phyloP scores from a whole-genome alignment of 129 eudicot species.

The Pittosporum tobira region DNA sequence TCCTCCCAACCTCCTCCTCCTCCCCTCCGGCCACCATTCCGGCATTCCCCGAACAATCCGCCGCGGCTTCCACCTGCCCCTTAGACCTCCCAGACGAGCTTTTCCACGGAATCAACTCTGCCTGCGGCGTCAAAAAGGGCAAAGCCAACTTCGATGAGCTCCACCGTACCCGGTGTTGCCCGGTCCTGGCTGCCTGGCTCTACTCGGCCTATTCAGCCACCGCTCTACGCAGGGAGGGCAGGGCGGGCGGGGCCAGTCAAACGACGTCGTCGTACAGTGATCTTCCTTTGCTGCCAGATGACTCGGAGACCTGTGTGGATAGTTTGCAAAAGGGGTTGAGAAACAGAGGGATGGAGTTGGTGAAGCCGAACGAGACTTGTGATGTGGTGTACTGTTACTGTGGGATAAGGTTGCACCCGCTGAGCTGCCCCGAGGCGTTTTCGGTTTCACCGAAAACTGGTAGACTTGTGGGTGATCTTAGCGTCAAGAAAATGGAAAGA shows the following conservation, averaged over 20 bases:
- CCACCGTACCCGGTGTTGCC: slow-evolving; percentile 65
- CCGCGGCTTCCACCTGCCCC: slow-evolving; percentile 46
- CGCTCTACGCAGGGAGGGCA: slow-evolving; percentile 31
- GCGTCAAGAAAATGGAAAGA: slow-evolving; percentile 47
- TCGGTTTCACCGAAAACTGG: slow-evolving; percentile 31
- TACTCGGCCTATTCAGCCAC: slow-evolving; percentile 69
- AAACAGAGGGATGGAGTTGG: slow-evolving; percentile 43
- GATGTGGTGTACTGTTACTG: slow-evolving; percentile 82
- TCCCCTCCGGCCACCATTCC: slow-evolving; percentile 56
- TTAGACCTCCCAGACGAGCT: slow-evolving; percentile 60
- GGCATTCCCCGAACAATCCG: slow-evolving; percentile 78
- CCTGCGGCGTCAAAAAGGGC: slow-evolving; percentile 28
- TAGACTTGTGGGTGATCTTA: slow-evolving; percentile 36
- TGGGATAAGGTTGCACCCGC: slow-evolving; percentile 63
- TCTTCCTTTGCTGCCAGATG: slow-evolving; percentile 77
- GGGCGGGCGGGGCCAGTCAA: slow-evolving; percentile 23
- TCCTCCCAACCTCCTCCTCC: slow-evolving; percentile 33
- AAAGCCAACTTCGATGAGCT: slow-evolving; percentile 30
- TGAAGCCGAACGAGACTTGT: slow-evolving; percentile 56
- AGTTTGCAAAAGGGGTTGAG: slow-evolving; percentile 42
- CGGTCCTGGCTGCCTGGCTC: slow-evolving; percentile 82
- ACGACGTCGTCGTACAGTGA: slow-evolving; percentile 39
- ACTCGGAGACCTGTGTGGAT: slow-evolving; percentile 78
- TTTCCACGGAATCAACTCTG: slow-evolving; percentile 44
- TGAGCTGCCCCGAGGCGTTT: slow-evolving; percentile 67